These are phyloP conservation scores for Polysphondylium violaceum DNA, from an alignment of 78 protist genomes.

Conservation along the genomic window DNA sequence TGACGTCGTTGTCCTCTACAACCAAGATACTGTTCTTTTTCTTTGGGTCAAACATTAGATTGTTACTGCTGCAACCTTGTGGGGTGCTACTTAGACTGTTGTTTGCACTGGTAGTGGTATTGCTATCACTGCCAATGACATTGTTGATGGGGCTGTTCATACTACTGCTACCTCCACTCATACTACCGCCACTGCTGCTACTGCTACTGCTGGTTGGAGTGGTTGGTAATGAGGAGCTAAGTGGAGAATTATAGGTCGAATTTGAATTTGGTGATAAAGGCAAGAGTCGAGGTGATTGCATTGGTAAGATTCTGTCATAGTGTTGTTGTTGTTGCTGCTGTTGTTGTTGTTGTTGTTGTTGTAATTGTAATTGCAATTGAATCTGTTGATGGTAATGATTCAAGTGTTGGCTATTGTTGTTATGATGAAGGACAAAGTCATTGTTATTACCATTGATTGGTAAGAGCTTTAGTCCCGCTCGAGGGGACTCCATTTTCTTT, in stretches of 20 bases:
- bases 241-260: no score
- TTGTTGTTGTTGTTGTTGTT: constrained; percentile 21
- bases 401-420: background rate
- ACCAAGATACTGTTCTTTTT: constrained; percentile 46
- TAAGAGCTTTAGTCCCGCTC: no score
- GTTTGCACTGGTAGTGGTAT: no score
- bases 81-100: no score
- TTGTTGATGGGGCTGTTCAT: no score
- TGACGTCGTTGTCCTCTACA: constrained; percentile 75
- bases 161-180: no score
- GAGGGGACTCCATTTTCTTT: background rate
- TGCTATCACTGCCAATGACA: no score
- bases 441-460: background rate
- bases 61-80: no score
- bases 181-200: background rate
- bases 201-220: background rate
- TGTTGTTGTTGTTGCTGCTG: constrained; percentile 12
- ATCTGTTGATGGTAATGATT: background rate
- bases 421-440: background rate
- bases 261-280: background rate
- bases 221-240: no score
- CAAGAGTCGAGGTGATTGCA: background rate
- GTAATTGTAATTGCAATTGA: constrained; percentile 3
- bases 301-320: background rate
- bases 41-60: background rate